phyloP scores from a whole-genome alignment of 176 grass and related monocot genomes.

The Raddia guianensis region DNA sequence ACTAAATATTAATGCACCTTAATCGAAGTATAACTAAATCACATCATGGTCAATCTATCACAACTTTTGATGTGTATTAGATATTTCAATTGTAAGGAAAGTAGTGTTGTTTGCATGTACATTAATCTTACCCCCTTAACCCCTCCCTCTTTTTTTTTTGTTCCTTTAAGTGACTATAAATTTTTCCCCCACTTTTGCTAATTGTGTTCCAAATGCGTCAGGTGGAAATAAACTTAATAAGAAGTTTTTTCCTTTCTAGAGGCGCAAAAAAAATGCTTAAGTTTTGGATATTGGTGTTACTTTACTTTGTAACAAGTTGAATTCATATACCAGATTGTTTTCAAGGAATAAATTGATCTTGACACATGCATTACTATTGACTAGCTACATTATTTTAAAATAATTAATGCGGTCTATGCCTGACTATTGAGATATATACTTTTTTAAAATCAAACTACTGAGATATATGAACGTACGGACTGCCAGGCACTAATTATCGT shows the following conservation, averaged over 20 bases:
- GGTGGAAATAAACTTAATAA: slow-evolving; percentile 16
- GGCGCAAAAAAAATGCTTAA: slow-evolving; percentile 19
- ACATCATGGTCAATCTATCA: slow-evolving; percentile 53
- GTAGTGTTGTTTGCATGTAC: slow-evolving; percentile 61
- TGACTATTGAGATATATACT: background rate
- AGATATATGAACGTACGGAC: background rate
- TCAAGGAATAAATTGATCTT: slow-evolving; percentile 18
- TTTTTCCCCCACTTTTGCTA: slow-evolving; percentile 18
- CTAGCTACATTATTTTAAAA: background rate
- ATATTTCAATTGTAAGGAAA: slow-evolving; percentile 76
- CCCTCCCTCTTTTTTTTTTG: background rate
- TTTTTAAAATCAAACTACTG: too few relatives aligned
- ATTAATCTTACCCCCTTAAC: slow-evolving; percentile 29
- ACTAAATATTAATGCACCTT: slow-evolving; percentile 53
- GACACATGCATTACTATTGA: background rate
- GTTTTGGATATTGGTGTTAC: slow-evolving; percentile 19
- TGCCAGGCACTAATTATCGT: background rate
- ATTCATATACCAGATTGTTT: slow-evolving; percentile 13
- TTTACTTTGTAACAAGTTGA: slow-evolving; percentile 30
- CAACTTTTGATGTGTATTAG: slow-evolving; percentile 50
- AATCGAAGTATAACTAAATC: slow-evolving; percentile 61
- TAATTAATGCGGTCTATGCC: background rate
- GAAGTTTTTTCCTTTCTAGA: background rate
- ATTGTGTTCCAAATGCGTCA: slow-evolving; percentile 27
- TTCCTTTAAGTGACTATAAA: slow-evolving; percentile 25